Conservation (phyloP, 805 yeast genomes). For the Yarrowia osloensis region DNA sequence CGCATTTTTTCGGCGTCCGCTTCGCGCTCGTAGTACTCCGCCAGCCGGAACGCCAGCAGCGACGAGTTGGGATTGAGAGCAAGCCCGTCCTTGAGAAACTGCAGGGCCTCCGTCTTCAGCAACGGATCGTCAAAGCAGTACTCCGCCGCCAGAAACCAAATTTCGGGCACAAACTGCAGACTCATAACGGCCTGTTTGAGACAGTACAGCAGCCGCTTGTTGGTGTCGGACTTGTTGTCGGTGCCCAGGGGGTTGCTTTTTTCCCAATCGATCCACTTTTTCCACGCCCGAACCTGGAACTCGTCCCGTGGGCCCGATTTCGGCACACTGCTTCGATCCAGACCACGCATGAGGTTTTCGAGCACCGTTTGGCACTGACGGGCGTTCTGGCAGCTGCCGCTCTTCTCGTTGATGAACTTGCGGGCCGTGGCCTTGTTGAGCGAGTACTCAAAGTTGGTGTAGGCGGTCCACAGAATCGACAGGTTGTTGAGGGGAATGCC, state of each 20-base stretch:
- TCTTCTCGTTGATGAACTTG: slow-evolving; percentile 77
- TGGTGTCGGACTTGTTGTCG: slow-evolving; percentile 49
- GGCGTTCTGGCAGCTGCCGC: slow-evolving; percentile 84
- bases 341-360: slow-evolving; percentile 55
- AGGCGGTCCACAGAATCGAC: slow-evolving; percentile 78
- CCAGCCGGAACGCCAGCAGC: slow-evolving; percentile 62
- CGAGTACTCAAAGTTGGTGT: slow-evolving; percentile 81
- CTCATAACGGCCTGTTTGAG: slow-evolving; percentile 67
- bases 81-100: slow-evolving; percentile 57
- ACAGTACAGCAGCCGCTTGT: slow-evolving; percentile 66
- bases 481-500: slow-evolving; percentile 74
- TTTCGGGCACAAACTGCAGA: slow-evolving; percentile 65
- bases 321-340: slow-evolving; percentile 47
- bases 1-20: slow-evolving; percentile 54
- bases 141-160: slow-evolving; percentile 62
- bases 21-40: slow-evolving; percentile 68
- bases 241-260: slow-evolving; percentile 65
- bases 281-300: slow-evolving; percentile 60
- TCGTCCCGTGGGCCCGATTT: slow-evolving; percentile 38
- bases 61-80: slow-evolving; percentile 69
- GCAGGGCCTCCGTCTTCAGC: slow-evolving; percentile 41
- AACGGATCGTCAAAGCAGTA: slow-evolving; percentile 49
- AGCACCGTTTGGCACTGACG: slow-evolving; percentile 75
- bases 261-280: slow-evolving; percentile 80
- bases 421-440: slow-evolving; percentile 75